Conservation (phyloP, 1,139 yeast genomes). For the Diutina mesorugosa region DNA sequence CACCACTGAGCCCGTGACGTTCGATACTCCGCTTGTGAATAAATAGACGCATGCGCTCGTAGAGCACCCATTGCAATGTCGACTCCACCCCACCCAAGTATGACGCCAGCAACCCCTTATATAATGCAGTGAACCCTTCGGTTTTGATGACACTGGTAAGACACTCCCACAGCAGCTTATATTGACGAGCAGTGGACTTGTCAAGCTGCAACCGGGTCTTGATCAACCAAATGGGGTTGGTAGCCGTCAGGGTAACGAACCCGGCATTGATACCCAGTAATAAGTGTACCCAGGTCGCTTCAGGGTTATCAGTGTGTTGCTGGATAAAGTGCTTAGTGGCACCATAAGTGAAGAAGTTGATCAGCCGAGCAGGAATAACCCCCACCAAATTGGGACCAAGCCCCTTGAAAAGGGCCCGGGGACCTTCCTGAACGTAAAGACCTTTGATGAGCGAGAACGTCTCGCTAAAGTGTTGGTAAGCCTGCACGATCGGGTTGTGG, state of each 20-base stretch:
- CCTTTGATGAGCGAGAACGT: constrained; percentile 61
- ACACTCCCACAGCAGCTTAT: constrained; percentile 83
- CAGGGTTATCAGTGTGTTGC: constrained; percentile 56
- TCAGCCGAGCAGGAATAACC: constrained; percentile 96
- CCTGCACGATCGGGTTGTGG: constrained; percentile 26
- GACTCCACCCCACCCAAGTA: constrained; percentile 91
- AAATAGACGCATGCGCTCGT: constrained; percentile 81
- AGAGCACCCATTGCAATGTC: constrained; percentile 91
- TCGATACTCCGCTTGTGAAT: constrained; percentile 47
- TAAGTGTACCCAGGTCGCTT: constrained; percentile 78
- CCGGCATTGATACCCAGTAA: constrained; percentile 91
- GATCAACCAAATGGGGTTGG: constrained; percentile 98
- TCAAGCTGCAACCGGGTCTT: constrained; percentile 92
- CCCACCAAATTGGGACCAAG: constrained; percentile 95
- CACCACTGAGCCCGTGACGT: constrained; percentile 29
- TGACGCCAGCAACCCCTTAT: constrained; percentile 86
- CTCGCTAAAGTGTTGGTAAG: constrained; percentile 65
- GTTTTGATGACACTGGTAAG: constrained; percentile 49
- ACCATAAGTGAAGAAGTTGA: constrained; percentile 95
- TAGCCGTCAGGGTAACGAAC: constrained; percentile 90
- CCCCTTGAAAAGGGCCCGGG: constrained; percentile 81
- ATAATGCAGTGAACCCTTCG: constrained; percentile 75
- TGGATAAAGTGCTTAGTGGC: constrained; percentile 67
- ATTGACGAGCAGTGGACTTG: constrained; percentile 48
- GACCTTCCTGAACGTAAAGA: constrained; percentile 69